A percentile compares a stretch with the other conserved stretches of the same genome.
phyloP scores from a whole-genome alignment of 2,329 filamentous ascomycete species.

The Pseudocercospora eumusae region DNA sequence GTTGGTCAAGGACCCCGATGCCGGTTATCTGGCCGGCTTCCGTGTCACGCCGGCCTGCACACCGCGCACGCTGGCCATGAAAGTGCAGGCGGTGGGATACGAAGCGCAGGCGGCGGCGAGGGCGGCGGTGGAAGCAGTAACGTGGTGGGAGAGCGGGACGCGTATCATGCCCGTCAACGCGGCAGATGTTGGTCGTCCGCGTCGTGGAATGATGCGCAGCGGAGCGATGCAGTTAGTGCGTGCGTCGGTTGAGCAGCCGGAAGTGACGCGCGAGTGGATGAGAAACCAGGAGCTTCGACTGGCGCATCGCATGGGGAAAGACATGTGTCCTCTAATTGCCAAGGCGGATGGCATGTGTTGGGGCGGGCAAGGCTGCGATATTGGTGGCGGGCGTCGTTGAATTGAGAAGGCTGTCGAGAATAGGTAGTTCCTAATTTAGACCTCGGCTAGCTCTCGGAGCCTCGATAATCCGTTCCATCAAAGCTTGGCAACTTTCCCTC shows the following conservation, averaged over 20 bases:
- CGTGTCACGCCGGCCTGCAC: not conserved
- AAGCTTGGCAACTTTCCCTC: conserved; percentile 2
- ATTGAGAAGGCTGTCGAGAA: not conserved
- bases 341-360: not conserved
- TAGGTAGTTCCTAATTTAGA: not conserved
- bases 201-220: not conserved
- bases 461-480: not conserved
- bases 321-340: not conserved
- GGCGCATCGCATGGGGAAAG: not conserved
- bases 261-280: not conserved
- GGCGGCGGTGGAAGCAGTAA: not conserved
- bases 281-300: not conserved
- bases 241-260: not conserved
- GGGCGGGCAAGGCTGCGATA: not conserved
- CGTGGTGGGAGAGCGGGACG: not conserved
- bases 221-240: not conserved
- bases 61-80: not conserved
- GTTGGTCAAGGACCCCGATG: not conserved
- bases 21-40: not conserved
- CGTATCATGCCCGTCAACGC: not conserved
- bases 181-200: not conserved
- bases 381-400: not conserved
- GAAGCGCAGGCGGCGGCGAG: not conserved
- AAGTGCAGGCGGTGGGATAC: not conserved
- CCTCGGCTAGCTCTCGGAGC: not conserved